Evolutionary conservation across 169 alveolate species (phyloP), one percentile per base, ranked within the genome.

Genomic region (Babesia ovis): DNA sequence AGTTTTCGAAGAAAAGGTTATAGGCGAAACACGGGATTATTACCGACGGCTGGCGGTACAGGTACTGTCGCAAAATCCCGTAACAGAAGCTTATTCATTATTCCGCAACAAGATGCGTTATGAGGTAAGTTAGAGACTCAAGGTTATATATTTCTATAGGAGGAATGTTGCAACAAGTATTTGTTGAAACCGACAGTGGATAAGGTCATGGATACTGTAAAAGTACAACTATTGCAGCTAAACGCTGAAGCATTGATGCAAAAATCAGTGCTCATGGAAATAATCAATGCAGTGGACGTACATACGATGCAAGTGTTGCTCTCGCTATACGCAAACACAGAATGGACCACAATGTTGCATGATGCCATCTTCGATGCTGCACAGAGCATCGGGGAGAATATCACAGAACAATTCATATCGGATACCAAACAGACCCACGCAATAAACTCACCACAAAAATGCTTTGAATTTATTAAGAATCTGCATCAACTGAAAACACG

Each of bases 331-430:
- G 67, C 31, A 6, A 34, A 68, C 51, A 57, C 82, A 14, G 54
- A 77, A n/a, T 77, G 45, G 46, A 42, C 2, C 23, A 20, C 43
- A 23, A 5, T 23, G 31, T 41, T 77, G 41, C 68, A 53, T 4
- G 68, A 77, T 45, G 56, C 67, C 46, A 51, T 77, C 61, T 59
- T 77, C 51, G 61, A 22, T 12, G 55, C 82, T n/a, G 32, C 72
- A 9, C 43, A 77, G 72, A 32, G 42, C 50, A 64, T 64, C 61
- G 74, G 74, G 11, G 74, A 64, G 12, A 34, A 35, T 14, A 48
- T 64, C 14, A 34, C 51, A 5, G 23, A n/a, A 0, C 50, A 11
- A 4, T 48, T 64, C 62, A 23, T 45, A 18, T 16, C 27, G 20
- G 22, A 8, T 5, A 0, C n/a, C 27, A 8, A 23, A 31, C 29